Evolutionary conservation across 2,329 filamentous ascomycete genomes (phyloP).

Genomic region (Drechslera avenae): DNA sequence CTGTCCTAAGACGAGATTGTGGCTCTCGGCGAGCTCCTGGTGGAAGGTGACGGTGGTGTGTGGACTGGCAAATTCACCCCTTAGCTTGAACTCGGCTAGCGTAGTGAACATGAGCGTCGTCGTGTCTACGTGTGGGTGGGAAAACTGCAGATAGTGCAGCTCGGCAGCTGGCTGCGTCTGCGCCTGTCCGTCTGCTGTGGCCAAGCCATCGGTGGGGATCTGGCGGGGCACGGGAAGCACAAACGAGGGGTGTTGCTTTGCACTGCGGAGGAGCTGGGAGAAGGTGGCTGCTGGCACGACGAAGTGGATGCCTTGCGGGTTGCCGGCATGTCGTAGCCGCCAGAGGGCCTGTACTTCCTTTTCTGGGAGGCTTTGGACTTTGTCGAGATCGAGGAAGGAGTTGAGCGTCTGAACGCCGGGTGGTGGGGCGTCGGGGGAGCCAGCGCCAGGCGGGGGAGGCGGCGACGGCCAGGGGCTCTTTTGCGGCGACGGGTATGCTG

Average conservation of each 20-base stretch:
- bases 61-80: constrained; percentile 86
- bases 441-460: constrained; percentile 32
- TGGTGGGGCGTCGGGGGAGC: constrained; percentile 36
- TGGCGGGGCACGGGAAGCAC: constrained; percentile 81
- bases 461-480: constrained; percentile 34
- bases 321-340: constrained; percentile 81
- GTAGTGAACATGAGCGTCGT: constrained; percentile 83
- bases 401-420: constrained; percentile 67
- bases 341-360: constrained; percentile 88
- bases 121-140: constrained; percentile 72
- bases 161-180: constrained; percentile 69
- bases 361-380: constrained; percentile 71
- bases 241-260: constrained; percentile 81
- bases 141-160: constrained; percentile 97
- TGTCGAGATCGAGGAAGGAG: constrained; percentile 78
- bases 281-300: constrained; percentile 77
- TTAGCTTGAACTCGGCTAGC: constrained; percentile 87
- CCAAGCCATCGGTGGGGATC: constrained; percentile 37
- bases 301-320: constrained; percentile 80
- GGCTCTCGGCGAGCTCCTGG: constrained; percentile 73
- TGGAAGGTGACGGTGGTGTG: constrained; percentile 96
- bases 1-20: constrained; percentile 84
- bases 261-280: constrained; percentile 70
- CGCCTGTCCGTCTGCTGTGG: constrained; percentile 16
- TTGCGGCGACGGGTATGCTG: constrained; percentile 2